These are phyloP conservation scores for Ricinus communis DNA, from an alignment of 345 rosid genomes.

Conservation along the genomic window DNA sequence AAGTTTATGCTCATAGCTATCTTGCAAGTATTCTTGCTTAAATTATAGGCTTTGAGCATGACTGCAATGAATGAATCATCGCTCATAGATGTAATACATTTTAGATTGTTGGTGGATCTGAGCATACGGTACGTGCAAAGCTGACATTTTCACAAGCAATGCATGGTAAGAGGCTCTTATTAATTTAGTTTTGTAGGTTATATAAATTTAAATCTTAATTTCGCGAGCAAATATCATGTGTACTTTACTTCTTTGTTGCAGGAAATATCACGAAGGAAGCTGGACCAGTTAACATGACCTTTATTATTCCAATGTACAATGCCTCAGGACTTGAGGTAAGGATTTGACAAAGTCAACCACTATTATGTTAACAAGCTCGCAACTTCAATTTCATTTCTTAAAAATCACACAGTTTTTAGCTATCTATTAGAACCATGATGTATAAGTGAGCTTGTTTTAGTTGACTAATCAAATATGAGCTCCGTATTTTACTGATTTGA, in stretches of 20 bases:
- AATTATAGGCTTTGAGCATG: not conserved
- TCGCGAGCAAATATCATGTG: not conserved
- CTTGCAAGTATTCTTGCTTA: too few relatives aligned
- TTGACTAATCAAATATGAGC: not conserved
- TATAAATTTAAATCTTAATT: not conserved
- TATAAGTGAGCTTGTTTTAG: not conserved
- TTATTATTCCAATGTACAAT: constrained; percentile 95
- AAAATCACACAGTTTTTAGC: not conserved
- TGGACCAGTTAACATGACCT: constrained; percentile 95
- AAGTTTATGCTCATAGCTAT: not conserved
- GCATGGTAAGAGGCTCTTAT: constrained; percentile 51
- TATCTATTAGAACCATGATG: not conserved
- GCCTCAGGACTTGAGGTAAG: constrained; percentile 87
- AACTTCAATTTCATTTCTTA: not conserved
- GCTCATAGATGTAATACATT: constrained; percentile 16
- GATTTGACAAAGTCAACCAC: not conserved
- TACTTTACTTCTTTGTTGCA: constrained; percentile 26
- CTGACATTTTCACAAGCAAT: constrained; percentile 83
- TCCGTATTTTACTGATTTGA: too few relatives aligned
- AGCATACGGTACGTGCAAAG: constrained; percentile 84
- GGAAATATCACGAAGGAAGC: constrained; percentile 93
- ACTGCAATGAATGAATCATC: not conserved
- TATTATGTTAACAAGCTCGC: not conserved
- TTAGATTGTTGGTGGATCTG: constrained; percentile 92
- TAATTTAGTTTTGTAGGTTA: not conserved